These are phyloP conservation scores for Isatis tinctoria DNA, from an alignment of 345 rosid species.

Conservation along the genomic window DNA sequence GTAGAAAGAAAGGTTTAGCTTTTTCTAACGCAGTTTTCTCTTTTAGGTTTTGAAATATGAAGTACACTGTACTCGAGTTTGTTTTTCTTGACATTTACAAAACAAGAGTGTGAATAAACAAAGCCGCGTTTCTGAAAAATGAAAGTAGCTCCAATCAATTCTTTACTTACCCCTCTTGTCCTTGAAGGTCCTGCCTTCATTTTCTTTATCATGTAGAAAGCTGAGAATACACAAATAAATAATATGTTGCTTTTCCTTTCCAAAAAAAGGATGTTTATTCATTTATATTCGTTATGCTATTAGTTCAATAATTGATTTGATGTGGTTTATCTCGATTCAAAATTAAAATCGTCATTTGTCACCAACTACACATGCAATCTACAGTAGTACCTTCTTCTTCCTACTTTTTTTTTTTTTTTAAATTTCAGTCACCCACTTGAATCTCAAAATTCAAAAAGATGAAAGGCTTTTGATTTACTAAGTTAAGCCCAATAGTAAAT, in stretches of 20 bases:
- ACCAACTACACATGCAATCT: background rate
- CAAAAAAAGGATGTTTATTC: background rate
- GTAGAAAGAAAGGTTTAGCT: too few species aligned
- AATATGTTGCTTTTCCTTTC: background rate
- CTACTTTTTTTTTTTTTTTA: background rate
- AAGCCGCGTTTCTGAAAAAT: background rate
- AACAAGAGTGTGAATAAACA: conserved; percentile 6
- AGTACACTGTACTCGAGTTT: too few species aligned
- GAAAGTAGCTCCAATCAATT: background rate
- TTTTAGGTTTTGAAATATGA: background rate
- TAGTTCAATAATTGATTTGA: conserved; percentile 4
- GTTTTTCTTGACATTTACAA: background rate
- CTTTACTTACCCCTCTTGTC: background rate
- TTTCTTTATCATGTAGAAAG: background rate
- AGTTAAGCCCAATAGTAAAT: conserved; percentile 6
- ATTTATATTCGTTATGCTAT: background rate
- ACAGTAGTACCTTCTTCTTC: background rate
- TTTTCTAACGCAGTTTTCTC: background rate
- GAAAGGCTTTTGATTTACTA: background rate
- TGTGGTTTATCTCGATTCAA: background rate
- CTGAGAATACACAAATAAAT: background rate
- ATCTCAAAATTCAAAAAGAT: background rate
- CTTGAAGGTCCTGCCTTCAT: background rate
- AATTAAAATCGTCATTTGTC: background rate
- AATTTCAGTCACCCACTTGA: background rate